Evolutionary conservation across 768 basidiomycete genomes (phyloP), one percentile per base, ranked within the genome.

Genomic region (Hydnomerulius pinastri): DNA sequence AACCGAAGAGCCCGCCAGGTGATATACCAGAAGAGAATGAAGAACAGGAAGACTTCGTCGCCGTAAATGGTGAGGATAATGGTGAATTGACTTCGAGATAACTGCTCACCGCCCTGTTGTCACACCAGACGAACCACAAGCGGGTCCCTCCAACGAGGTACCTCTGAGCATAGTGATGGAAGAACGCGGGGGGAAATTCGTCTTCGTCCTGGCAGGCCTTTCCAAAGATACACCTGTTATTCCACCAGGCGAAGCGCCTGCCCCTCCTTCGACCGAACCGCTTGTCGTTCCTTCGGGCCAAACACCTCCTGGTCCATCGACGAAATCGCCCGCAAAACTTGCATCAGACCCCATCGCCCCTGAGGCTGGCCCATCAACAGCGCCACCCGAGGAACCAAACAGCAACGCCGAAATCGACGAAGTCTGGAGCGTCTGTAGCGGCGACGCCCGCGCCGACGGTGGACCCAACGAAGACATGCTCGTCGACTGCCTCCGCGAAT

Each of bases 401-500:
- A n/a, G n/a, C 36, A 32, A 47, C 35, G 23, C 48, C 0, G 24
- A 24, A 27, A 4, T 2, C 11, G 42, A 43, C 28, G 29, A 43
- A 7, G n/a, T 17, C n/a, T 28, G 27, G 27, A 43, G 28, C 24
- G 42, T 13, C 27, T 24, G 17, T n/a, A 38, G 27, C 2, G 40
- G 38, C 12, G 4, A 40, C 8, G 36, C 39, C 17, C 54, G 55
- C 23, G 41, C 23, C 25, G 43, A 55, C 28, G 55, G 54, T 11
- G 62, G 47, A 2, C 68, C 63, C 4, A 56, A 18, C 37, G 64
- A 52, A 39, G 39, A 62, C 40, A 59, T 56, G 58, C 54, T 66
- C 25, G 43, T 66, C 39, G 67, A 70, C 13, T 30, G 54, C 40
- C 66, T 68, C n/a, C 62, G 66, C 12, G 52, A 54, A 47, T 56